Percentiles rank a stretch among this genome's conserved stretches.
Conservation (phyloP, 352 stramenopile genomes). For the Phytophthora citrophthora region DNA sequence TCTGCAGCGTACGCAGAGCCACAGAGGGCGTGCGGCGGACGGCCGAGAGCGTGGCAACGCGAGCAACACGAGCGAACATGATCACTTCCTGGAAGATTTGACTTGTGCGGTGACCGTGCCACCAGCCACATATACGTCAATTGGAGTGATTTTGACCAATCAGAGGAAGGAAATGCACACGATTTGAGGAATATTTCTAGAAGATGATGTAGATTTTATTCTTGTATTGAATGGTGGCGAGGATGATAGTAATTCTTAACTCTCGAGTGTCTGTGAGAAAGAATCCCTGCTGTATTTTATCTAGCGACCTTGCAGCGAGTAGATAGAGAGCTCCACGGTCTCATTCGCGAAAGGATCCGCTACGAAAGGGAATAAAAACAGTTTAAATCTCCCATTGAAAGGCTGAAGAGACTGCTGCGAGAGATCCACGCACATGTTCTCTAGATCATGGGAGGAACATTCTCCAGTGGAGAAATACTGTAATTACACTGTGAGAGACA, state of each 20-base stretch:
- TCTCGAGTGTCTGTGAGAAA: conserved; percentile 37
- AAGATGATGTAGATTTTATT: not conserved
- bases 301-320: conserved; percentile 13
- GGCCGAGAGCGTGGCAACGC: conserved; percentile 35
- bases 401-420: conserved; percentile 49
- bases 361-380: conserved; percentile 16
- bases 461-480: conserved; percentile 9
- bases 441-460: conserved; percentile 52
- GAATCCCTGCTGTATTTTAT: conserved; percentile 10
- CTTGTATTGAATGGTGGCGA: conserved; percentile 18
- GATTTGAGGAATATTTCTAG: conserved; percentile 20
- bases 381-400: conserved; percentile 31
- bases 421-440: conserved; percentile 39
- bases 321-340: conserved; percentile 27
- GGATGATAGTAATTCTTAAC: conserved; percentile 28
- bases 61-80: conserved; percentile 58
- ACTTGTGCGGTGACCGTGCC: conserved; percentile 16
- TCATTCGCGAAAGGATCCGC: conserved; percentile 7
- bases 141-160: conserved; percentile 23
- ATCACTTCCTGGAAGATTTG: conserved; percentile 29
- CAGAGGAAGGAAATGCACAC: not conserved
- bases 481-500: conserved; percentile 37
- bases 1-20: conserved; percentile 46
- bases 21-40: conserved; percentile 36
- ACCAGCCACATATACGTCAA: conserved; percentile 36